A percentile compares a stretch with the other conserved stretches of the same genome.
These are phyloP conservation scores for Lecanicillium sp. DNA, from an alignment of 2,329 filamentous ascomycete genomes.

Conservation along the genomic window DNA sequence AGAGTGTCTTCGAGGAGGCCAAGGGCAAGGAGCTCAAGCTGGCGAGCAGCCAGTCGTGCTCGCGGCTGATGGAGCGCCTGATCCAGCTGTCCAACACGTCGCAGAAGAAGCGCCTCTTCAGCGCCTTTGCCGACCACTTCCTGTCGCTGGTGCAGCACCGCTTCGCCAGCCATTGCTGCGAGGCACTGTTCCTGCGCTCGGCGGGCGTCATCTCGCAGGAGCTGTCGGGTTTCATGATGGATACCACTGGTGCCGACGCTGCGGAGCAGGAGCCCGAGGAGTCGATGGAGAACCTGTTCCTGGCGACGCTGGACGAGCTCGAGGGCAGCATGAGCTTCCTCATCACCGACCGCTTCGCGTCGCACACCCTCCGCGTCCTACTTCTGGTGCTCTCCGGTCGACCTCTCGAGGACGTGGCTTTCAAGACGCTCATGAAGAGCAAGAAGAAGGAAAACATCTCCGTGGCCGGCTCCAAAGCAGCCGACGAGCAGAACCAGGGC, in stretches of 20 bases:
- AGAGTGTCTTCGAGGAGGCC: slow-evolving; percentile 80
- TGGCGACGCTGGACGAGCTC: slow-evolving; percentile 79
- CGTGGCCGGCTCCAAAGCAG: slow-evolving; percentile 46
- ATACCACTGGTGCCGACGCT: slow-evolving; percentile 33
- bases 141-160: slow-evolving; percentile 86
- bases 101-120: slow-evolving; percentile 83
- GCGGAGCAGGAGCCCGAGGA: slow-evolving; percentile 41
- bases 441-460: slow-evolving; percentile 83
- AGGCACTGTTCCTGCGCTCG: slow-evolving; percentile 80
- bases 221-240: slow-evolving; percentile 41
- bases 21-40: slow-evolving; percentile 92
- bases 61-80: slow-evolving; percentile 82
- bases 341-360: slow-evolving; percentile 82
- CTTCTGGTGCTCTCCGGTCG: slow-evolving; percentile 79
- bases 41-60: slow-evolving; percentile 92
- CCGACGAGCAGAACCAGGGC: slow-evolving; percentile 35
- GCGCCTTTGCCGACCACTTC: slow-evolving; percentile 80
- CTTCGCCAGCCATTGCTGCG: slow-evolving; percentile 95
- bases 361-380: slow-evolving; percentile 80
- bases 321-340: slow-evolving; percentile 76
- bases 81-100: slow-evolving; percentile 70
- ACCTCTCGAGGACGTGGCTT: slow-evolving; percentile 62
- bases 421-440: slow-evolving; percentile 74
- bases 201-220: slow-evolving; percentile 74
- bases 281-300: slow-evolving; percentile 78